Evolutionary conservation across 768 basidiomycete genomes (phyloP).

Genomic region (Vararia minispora): DNA sequence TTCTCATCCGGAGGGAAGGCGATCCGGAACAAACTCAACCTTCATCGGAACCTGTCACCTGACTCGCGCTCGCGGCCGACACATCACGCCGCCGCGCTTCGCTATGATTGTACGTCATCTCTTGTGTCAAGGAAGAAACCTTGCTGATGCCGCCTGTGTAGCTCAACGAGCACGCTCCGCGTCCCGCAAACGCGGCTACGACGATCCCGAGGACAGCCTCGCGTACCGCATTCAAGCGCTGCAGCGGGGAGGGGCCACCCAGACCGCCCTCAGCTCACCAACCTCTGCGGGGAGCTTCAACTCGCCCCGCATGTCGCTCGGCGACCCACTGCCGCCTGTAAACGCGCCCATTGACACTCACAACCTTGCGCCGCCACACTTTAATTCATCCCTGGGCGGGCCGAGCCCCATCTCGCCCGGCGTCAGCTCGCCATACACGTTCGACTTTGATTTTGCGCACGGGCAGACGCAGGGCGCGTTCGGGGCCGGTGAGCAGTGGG

Average conservation of each 20-base stretch:
- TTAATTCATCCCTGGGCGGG: constrained; percentile 19
- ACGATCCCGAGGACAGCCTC: constrained; percentile 48
- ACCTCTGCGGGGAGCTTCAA: constrained; percentile 56
- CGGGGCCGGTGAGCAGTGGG: constrained; percentile 4
- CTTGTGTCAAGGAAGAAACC: neutral
- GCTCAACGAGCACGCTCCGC: constrained; percentile 65
- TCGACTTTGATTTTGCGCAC: constrained; percentile 11
- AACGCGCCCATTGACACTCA: constrained; percentile 48
- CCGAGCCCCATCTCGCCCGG: constrained; percentile 10
- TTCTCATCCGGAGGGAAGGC: constrained; percentile 7
- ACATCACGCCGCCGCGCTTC: constrained; percentile 17
- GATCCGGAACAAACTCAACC: constrained; percentile 16
- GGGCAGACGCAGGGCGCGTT: constrained; percentile 6
- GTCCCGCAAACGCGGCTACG: constrained; percentile 62
- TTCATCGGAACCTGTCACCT: constrained; percentile 22
- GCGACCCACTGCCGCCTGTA: constrained; percentile 39
- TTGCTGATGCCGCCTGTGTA: constrained; percentile 19
- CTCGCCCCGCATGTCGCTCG: constrained; percentile 49
- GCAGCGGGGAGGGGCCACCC: constrained; percentile 24
- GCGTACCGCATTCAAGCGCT: constrained; percentile 20
- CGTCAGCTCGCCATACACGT: constrained; percentile 8
- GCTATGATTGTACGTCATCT: constrained; percentile 22
- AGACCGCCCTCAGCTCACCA: constrained; percentile 68
- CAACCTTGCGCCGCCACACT: too few species aligned
- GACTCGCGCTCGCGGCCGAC: constrained; percentile 20